Evolutionary conservation across 176 grass and related monocot species (phyloP).

Genomic region (Elymus sibiricus): DNA sequence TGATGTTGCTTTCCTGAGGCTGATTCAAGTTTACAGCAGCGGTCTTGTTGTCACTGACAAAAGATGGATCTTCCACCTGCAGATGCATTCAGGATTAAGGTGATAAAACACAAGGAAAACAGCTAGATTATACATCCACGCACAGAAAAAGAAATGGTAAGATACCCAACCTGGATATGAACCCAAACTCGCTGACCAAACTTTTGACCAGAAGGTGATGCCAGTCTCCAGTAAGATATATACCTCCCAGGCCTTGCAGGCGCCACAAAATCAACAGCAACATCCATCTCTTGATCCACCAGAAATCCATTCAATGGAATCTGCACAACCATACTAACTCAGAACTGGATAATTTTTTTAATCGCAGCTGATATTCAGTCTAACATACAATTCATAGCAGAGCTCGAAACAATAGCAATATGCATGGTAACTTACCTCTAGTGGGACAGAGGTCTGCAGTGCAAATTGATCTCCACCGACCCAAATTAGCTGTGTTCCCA

Average conservation of each 20-base stretch:
- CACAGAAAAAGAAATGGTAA: slow-evolving; percentile 17
- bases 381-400: not conserved
- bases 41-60: slow-evolving; percentile 23
- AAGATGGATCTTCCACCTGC: slow-evolving; percentile 53
- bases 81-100: slow-evolving; percentile 9
- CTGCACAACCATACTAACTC: slow-evolving; percentile 36
- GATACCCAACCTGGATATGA: slow-evolving; percentile 69
- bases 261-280: slow-evolving; percentile 87
- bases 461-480: slow-evolving; percentile 81
- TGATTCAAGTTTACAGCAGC: slow-evolving; percentile 61
- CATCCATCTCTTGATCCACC: slow-evolving; percentile 55
- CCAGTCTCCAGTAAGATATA: slow-evolving; percentile 94
- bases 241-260: slow-evolving; percentile 73
- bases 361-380: not conserved
- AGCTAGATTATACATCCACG: not conserved
- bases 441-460: slow-evolving; percentile 36
- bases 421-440: slow-evolving; percentile 57
- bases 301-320: slow-evolving; percentile 70
- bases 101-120: not conserved
- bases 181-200: slow-evolving; percentile 98
- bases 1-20: slow-evolving; percentile 38
- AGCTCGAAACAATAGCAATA: slow-evolving; percentile 5
- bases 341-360: not conserved
- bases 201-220: slow-evolving; percentile 78
- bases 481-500: slow-evolving; percentile 78